Evolutionary conservation across 768 basidiomycete species (phyloP).

Genomic region (Coprinopsis cinerea): DNA sequence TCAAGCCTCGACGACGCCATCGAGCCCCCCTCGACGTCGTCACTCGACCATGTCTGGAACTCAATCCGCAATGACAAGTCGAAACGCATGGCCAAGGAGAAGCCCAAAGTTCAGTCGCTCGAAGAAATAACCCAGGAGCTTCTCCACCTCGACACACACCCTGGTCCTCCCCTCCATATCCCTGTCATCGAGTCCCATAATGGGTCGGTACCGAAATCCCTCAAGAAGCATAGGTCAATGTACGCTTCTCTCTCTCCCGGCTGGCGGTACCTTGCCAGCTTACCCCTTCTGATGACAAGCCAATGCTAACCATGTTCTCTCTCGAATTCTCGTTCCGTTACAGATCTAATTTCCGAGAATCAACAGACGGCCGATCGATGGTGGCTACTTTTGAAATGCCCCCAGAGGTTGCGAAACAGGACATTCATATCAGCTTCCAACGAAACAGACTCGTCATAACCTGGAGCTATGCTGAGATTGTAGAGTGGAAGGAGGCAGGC

Average conservation of each 20-base stretch:
- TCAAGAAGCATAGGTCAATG: slow-evolving; percentile 63
- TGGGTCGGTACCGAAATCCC: slow-evolving; percentile 32
- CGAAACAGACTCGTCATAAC: slow-evolving; percentile 55
- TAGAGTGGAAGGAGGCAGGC: slow-evolving; percentile 58
- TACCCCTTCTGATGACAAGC: slow-evolving; percentile 12
- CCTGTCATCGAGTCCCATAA: slow-evolving; percentile 34
- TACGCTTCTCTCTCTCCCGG: slow-evolving; percentile 31
- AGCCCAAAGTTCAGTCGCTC: slow-evolving; percentile 66
- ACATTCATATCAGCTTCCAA: slow-evolving; percentile 72
- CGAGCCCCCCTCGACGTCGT: slow-evolving; percentile 32
- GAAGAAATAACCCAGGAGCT: slow-evolving; percentile 39
- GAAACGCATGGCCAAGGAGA: slow-evolving; percentile 58
- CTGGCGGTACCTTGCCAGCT: slow-evolving; percentile 6
- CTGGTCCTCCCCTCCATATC: slow-evolving; percentile 31
- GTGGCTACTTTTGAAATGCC: slow-evolving; percentile 68
- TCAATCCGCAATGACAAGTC: slow-evolving; percentile 61
- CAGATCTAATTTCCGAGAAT: slow-evolving; percentile 70
- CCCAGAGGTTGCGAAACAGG: slow-evolving; percentile 61
- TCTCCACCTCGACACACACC: slow-evolving; percentile 25
- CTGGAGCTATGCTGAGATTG: slow-evolving; percentile 56
- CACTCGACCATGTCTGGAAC: slow-evolving; percentile 60
- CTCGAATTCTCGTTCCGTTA: too few species aligned
- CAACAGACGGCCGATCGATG: slow-evolving; percentile 62
- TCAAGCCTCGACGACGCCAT: slow-evolving; percentile 37
- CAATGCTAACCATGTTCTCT: slow-evolving; percentile 12